These are phyloP conservation scores for Senecio squalidus DNA, from an alignment of 140 eudicot species.

Conservation along the genomic window DNA sequence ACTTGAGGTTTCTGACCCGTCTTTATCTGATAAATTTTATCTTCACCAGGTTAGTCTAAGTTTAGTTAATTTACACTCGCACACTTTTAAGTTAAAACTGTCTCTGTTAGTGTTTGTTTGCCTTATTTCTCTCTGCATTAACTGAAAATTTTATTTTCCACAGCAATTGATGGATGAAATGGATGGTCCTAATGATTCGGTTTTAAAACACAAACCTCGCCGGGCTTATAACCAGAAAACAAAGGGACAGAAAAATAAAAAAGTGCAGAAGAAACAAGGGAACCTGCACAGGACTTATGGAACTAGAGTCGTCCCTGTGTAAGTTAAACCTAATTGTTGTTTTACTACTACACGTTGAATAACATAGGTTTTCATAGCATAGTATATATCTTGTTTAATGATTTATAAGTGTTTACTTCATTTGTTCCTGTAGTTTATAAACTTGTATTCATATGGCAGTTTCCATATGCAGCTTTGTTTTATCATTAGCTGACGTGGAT, in stretches of 20 bases:
- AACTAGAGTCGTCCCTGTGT: slow-evolving; percentile 99
- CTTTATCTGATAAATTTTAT: slow-evolving; percentile 69
- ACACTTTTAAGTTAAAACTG: neutral
- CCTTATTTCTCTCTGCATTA: slow-evolving; percentile 10
- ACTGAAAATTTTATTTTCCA: slow-evolving; percentile 7
- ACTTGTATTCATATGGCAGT: neutral
- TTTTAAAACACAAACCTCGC: slow-evolving; percentile 83
- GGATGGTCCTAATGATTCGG: slow-evolving; percentile 61
- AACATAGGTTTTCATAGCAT: neutral
- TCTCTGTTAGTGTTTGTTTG: neutral
- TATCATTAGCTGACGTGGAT: slow-evolving; percentile 89
- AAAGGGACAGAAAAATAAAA: slow-evolving; percentile 44
- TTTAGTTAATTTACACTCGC: slow-evolving; percentile 3
- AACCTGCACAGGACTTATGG: slow-evolving; percentile 89
- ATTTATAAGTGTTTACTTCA: neutral
- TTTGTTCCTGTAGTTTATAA: neutral
- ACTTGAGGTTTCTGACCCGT: slow-evolving; percentile 87
- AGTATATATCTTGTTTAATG: neutral
- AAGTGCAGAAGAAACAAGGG: slow-evolving; percentile 61
- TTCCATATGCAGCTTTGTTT: slow-evolving; percentile 61
- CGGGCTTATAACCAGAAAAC: slow-evolving; percentile 52
- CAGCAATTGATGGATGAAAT: slow-evolving; percentile 84
- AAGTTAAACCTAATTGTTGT: slow-evolving; percentile 20
- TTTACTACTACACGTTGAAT: neutral
- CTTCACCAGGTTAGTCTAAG: slow-evolving; percentile 68